Conservation (phyloP, 345 rosid species). For the Balakata baccata region DNA sequence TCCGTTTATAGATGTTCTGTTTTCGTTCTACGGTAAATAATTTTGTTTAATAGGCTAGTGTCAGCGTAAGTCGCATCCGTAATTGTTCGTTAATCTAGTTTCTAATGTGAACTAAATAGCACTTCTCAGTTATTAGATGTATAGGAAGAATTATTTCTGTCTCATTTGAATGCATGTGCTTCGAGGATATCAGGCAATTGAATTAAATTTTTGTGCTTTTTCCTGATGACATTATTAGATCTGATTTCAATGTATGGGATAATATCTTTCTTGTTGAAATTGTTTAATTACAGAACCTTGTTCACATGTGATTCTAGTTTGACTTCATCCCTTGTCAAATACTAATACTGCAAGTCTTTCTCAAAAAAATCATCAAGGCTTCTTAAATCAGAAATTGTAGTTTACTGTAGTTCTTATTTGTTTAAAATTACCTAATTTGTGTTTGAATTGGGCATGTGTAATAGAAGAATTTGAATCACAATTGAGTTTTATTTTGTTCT, state of each 20-base stretch:
- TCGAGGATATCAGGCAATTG: not conserved
- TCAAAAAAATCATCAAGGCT: not conserved
- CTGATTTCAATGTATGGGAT: not conserved
- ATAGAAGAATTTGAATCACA: not conserved
- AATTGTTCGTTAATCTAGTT: no score
- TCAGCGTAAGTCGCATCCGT: not conserved
- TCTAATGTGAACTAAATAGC: no score
- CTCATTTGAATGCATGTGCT: no score
- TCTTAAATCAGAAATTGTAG: not conserved
- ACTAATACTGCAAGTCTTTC: not conserved
- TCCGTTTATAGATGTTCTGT: not conserved
- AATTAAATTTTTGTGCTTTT: not conserved
- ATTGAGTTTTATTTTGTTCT: not conserved
- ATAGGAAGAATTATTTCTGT: no score
- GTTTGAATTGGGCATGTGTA: not conserved
- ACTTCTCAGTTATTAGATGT: no score
- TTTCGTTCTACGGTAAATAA: not conserved
- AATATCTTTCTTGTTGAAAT: not conserved
- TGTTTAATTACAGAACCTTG: not conserved
- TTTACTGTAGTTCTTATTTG: not conserved
- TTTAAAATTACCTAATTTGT: no score
- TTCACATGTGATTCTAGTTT: not conserved
- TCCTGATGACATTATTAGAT: not conserved
- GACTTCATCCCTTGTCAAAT: not conserved
- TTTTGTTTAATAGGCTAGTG: not conserved